A percentile compares a stretch with the other conserved stretches of the same genome.
phyloP scores from a whole-genome alignment of 306 rosid species.

The Nissolia schottii region DNA sequence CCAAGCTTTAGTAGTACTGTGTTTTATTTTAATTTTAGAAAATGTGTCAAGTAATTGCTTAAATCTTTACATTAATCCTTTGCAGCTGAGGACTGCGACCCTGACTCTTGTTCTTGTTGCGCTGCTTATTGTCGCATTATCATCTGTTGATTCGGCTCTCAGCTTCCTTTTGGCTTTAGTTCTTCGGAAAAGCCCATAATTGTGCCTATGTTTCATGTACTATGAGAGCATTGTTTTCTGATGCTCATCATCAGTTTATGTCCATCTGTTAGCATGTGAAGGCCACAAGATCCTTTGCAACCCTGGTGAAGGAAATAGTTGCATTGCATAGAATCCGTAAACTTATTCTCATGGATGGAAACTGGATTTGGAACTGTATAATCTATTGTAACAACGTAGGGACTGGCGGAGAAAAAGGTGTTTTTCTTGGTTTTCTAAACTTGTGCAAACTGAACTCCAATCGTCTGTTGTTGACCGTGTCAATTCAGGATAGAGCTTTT shows the following conservation, averaged over 20 bases:
- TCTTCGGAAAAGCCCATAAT: constrained; percentile 48
- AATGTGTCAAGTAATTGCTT: not conserved
- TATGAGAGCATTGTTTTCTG: not conserved
- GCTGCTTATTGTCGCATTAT: constrained; percentile 65
- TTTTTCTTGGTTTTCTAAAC: too few species aligned
- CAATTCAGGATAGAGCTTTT: not conserved
- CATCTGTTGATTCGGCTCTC: constrained; percentile 76
- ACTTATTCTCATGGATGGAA: not conserved
- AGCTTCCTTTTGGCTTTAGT: constrained; percentile 53
- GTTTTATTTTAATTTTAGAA: not conserved
- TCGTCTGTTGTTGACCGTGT: not conserved
- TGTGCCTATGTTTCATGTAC: not conserved
- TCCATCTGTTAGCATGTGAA: not conserved
- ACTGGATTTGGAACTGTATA: not conserved
- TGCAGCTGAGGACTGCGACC: constrained; percentile 84
- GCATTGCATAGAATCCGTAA: not conserved
- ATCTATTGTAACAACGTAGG: not conserved
- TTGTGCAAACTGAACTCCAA: too few species aligned
- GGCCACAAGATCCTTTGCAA: not conserved
- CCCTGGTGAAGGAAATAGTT: not conserved
- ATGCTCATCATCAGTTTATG: constrained; percentile 3
- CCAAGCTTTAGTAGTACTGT: too few species aligned
- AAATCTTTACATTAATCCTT: not conserved
- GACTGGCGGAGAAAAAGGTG: not conserved
- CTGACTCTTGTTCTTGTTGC: constrained; percentile 80